A percentile compares a stretch with the other conserved stretches of the same genome.
Evolutionary conservation across 148 eudicot genomes (phyloP).

Genomic region (Rhododendron griersonianum): DNA sequence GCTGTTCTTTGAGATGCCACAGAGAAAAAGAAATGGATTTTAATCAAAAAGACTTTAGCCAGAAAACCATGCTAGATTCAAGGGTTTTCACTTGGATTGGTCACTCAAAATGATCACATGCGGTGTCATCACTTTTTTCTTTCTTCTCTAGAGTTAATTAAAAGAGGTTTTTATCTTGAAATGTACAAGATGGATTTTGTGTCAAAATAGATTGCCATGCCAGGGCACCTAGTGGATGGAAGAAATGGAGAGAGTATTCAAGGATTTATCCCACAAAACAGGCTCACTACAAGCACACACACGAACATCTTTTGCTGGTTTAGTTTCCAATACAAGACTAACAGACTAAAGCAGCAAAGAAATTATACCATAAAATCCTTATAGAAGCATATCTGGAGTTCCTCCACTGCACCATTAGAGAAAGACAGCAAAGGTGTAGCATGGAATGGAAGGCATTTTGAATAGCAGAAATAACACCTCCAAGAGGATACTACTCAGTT

Average conservation of each 20-base stretch:
- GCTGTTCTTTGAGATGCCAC: neutral
- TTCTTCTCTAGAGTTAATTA: neutral
- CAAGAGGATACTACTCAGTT: too few relatives aligned
- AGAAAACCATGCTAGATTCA: neutral
- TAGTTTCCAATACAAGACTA: neutral
- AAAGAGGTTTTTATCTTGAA: neutral
- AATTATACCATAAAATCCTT: constrained; percentile 78
- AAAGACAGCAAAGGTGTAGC: constrained; percentile 50
- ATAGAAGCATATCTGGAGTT: constrained; percentile 68
- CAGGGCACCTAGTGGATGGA: neutral
- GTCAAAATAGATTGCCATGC: neutral
- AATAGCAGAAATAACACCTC: too few relatives aligned
- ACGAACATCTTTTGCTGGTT: neutral
- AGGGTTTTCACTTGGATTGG: neutral
- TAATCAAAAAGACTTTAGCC: too few relatives aligned
- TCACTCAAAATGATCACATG: neutral
- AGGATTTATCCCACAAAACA: too few relatives aligned
- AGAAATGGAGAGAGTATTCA: neutral
- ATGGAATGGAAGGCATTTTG: too few relatives aligned
- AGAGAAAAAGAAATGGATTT: neutral
- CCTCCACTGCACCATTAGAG: constrained; percentile 63
- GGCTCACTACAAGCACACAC: neutral
- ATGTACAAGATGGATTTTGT: neutral
- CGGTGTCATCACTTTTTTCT: neutral
- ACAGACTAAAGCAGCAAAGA: constrained; percentile 7